Base-by-base conservation (phyloP, 768 basidiomycete species). In the Gloeostereum incarnatum region DNA sequence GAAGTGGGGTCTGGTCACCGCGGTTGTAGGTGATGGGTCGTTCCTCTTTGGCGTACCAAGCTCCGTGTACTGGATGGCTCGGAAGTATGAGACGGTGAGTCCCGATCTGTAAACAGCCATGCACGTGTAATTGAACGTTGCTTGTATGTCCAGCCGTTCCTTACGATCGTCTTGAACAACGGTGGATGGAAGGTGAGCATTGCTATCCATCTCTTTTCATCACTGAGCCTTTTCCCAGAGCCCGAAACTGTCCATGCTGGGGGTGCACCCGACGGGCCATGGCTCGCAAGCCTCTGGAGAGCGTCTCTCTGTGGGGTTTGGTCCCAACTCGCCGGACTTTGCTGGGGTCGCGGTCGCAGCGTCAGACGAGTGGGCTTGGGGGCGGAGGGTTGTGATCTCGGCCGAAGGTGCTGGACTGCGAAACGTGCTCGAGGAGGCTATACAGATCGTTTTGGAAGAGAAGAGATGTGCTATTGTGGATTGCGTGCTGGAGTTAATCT, bases 11-110 rank as follows among this genome's bases (percentile, higher is more conserved):
- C 52, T 85, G 29, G 61, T 77, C 6, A 65, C 71, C 1, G 62
- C 61, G 1, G 59, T 86, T 18, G 75, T 83, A 2, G 83, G 83
- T 0, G 83, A 86, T 48, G 83, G 83, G 0, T 73, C 71, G 5
- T 86, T 66, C 46, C 48, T 84, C 50, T 85, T 84, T 47, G 68
- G 75, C 0, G 73, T 78, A 0, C 83, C 82, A 0, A 66, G 70
- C 22, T 69, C 78, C 1, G 72, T 71, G 1, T 85, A 70, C 54
- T 85, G 83, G 83, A 82, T 84, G 56, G 80, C 83, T 1, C 65
- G 71, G 46, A 66, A 66, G 32, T 85, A 85, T 51, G 56, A 76
- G 22, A 77, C 81, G 17, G 81, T 82, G 40, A 42, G 69, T 53
- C 9, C 34, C n/a, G 20, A 26, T 35, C 24, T 32, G 16, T 30